These are phyloP conservation scores for Penicillium glabrum DNA, from an alignment of 2,329 filamentous ascomycete species.

Conservation along the genomic window DNA sequence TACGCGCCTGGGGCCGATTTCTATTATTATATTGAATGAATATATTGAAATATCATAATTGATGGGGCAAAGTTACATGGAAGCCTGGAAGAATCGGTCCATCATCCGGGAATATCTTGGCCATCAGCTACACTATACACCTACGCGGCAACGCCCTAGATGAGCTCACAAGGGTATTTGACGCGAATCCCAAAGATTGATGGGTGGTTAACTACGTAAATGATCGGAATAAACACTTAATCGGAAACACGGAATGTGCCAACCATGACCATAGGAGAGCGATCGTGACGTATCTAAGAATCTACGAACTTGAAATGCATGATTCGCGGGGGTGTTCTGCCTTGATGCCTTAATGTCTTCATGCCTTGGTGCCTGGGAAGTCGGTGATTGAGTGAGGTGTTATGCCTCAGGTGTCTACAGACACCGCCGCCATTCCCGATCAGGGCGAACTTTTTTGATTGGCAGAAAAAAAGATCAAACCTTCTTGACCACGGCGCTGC, in stretches of 20 bases:
- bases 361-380: neutral
- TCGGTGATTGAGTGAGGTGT: neutral
- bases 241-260: neutral
- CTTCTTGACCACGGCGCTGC: constrained; percentile 10
- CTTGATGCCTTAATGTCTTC: neutral
- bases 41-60: neutral
- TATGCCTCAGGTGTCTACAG: constrained; percentile 20
- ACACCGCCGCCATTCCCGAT: constrained; percentile 23
- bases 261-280: neutral
- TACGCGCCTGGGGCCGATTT: neutral
- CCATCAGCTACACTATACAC: neutral
- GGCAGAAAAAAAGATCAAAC: constrained; percentile 28
- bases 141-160: neutral
- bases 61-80: neutral
- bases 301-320: neutral
- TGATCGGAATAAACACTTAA: neutral
- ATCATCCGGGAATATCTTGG: neutral
- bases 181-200: neutral
- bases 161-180: neutral
- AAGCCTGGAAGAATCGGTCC: neutral
- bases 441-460: constrained; percentile 27
- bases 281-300: neutral
- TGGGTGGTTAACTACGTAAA: neutral
- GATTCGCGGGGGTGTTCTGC: neutral
- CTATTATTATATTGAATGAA: neutral